Base-by-base conservation (phyloP, 345 rosid species). In the Limnanthes douglasii region DNA sequence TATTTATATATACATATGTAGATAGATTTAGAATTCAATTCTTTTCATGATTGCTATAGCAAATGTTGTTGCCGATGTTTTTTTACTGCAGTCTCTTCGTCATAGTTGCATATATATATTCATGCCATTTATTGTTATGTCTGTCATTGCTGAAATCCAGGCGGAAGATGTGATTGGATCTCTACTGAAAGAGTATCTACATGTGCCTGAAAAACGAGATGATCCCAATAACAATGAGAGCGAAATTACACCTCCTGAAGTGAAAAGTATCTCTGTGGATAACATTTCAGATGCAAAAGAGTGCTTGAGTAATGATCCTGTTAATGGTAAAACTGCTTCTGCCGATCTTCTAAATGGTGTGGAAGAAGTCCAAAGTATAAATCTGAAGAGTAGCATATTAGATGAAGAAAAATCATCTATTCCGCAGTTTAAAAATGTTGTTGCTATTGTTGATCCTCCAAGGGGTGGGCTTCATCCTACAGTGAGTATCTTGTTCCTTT, bases 361-460 rank as follows among this genome's bases (percentile, higher is more conserved):
- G 31, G 56, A 66, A 41, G 79, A 54, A 44, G 31, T 25, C 18
- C 49, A 57, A 46, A 28, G 21, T 38, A 50, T 53, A 28, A 48
- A 39, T 28, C 57, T 53, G 45, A 65, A 51, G 46, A 53, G 18
- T 48, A 33, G 57, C 39, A 33, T 57, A 9, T 28, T 54, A 11
- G 69, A 54, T 34, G 52, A 37, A 2, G 70, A 41, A 53, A 53
- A 15, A 34, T 38, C 73, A 58, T 38, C 40, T 1, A 31, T 37
- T 24, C 60, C 17, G 18, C 70, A 51, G 38, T 80, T 74, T 43
- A 75, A 76, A 56, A 88, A 75, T 51, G 72, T 90, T 2, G 93
- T 90, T 50, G 98, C 92, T 37, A 90, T 90, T 60, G 98, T 90
- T 43, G 94, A 90, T 59, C 96, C 98, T 57, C 98, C 96, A 3